Base-by-base conservation (phyloP, 1,139 yeast species). In the Blastobotrys illinoisensis region DNA sequence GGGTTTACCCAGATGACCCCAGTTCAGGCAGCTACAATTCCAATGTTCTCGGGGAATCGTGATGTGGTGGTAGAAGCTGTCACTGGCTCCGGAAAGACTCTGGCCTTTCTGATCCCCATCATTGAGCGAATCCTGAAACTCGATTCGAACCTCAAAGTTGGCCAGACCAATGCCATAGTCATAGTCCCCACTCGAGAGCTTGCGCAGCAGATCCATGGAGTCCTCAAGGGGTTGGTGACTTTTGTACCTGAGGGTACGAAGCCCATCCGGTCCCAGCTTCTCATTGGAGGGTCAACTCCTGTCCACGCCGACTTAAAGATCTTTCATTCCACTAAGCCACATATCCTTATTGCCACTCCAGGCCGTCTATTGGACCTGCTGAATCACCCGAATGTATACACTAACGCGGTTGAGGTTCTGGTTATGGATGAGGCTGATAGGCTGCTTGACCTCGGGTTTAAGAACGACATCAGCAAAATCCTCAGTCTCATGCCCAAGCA, bases 11-110 rank as follows among this genome's bases (percentile, higher is more conserved):
- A 81, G 14, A 90, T 93, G 97, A 93, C 99, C 0, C 97, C 99
- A 0, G 99, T 93, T 0, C 99, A 93, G 68, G 99, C 99, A 0
- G 83, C 98, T 0, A 86, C 96, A 0, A 87, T 93, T 51, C 99
- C 99, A 0, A 74, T 91, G 53, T 81, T 95, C 62, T 72, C 86
- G 48, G 85, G 85, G n/a, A 87, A 91, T 64, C 93, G 93, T 67
- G 99, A 93, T 71, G 98, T 93, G 9, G 96, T 95, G 9, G 97
- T 90, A 1, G 97, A 91, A 61, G 77, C 98, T 0, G 97, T 90
- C 1, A 93, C 99, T 0, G 99, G 99, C 0, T 90, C 98, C 0
- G 99, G 99, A 7, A 93, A 93, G 68, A 93, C 99, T 0, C 71
- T 91, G 36, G 88, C 98, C 2, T 93, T 87, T 71, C 82, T 83